phyloP scores from a whole-genome alignment of 352 stramenopile species.

The Globisporangium emineosum region DNA sequence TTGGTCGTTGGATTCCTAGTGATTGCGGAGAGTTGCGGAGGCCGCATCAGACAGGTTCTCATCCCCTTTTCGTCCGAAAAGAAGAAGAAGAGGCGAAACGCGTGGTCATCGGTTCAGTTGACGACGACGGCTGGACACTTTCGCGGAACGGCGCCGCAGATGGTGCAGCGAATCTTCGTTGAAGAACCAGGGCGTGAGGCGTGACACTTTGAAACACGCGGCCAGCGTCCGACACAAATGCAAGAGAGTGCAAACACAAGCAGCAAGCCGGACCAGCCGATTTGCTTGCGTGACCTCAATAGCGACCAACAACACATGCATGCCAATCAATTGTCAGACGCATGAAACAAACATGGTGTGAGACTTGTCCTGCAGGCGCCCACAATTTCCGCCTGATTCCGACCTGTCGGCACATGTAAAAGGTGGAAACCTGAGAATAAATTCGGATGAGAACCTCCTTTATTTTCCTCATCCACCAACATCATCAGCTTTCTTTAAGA shows the following conservation, averaged over 20 bases:
- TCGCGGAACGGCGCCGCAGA: not conserved
- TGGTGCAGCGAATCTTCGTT: not conserved
- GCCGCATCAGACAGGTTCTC: not conserved
- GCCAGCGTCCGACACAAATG: not conserved
- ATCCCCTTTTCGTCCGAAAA: not conserved
- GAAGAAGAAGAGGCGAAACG: too few species aligned
- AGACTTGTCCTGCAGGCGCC: too few species aligned
- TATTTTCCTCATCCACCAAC: too few species aligned
- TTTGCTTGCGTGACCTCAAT: not conserved
- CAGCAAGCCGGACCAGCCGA: not conserved
- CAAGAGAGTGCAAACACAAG: not conserved
- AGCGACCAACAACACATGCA: not conserved
- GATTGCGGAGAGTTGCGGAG: not conserved
- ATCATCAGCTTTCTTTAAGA: too few species aligned
- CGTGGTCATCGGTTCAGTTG: conserved; percentile 1
- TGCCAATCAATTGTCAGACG: not conserved
- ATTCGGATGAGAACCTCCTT: too few species aligned
- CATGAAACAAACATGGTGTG: too few species aligned
- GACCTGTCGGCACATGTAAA: too few species aligned
- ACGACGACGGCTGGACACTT: not conserved
- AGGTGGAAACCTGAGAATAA: too few species aligned
- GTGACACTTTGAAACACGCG: not conserved
- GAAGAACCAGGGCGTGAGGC: not conserved
- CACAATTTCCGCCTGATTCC: too few species aligned
- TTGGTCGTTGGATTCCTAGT: not conserved